Conservation (phyloP, 805 yeast species). For the Cyberlindnera veronae region DNA sequence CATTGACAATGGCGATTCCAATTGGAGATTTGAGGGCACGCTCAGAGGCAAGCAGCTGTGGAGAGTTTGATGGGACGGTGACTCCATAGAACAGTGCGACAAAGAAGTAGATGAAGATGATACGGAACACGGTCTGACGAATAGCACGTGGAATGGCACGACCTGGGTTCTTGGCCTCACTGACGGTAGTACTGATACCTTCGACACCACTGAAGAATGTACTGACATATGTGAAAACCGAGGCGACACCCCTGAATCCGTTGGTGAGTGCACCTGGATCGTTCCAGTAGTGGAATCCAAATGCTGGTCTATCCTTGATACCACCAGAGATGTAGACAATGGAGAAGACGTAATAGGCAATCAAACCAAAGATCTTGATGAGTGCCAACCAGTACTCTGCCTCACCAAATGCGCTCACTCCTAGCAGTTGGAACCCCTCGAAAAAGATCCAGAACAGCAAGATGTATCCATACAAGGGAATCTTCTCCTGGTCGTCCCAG, state of each 20-base stretch:
- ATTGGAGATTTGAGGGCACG: constrained; percentile 62
- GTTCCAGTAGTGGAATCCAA: constrained; percentile 31
- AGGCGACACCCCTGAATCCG: constrained; percentile 54
- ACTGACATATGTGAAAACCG: constrained; percentile 64
- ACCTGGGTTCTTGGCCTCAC: constrained; percentile 68
- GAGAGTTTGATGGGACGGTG: constrained; percentile 64
- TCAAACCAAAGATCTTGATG: constrained; percentile 44
- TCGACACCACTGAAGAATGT: constrained; percentile 80
- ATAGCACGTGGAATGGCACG: constrained; percentile 70
- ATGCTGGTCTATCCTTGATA: constrained; percentile 31
- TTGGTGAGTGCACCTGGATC: constrained; percentile 34
- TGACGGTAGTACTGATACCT: constrained; percentile 68
- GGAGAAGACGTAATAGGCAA: constrained; percentile 49
- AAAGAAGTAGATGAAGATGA: constrained; percentile 57
- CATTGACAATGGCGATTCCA: constrained; percentile 62
- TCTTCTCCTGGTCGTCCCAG: constrained; percentile 46
- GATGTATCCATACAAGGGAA: constrained; percentile 54
- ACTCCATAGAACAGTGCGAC: constrained; percentile 65
- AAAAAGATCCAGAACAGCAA: constrained; percentile 52
- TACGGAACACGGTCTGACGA: constrained; percentile 60
- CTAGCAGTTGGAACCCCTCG: constrained; percentile 46
- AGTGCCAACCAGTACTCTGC: constrained; percentile 53
- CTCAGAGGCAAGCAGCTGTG: constrained; percentile 35
- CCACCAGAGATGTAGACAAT: constrained; percentile 44
- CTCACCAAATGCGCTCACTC: constrained; percentile 55